Evolutionary conservation across 2,329 filamentous ascomycete genomes (phyloP).

Genomic region (Coniochaeta sp.): DNA sequence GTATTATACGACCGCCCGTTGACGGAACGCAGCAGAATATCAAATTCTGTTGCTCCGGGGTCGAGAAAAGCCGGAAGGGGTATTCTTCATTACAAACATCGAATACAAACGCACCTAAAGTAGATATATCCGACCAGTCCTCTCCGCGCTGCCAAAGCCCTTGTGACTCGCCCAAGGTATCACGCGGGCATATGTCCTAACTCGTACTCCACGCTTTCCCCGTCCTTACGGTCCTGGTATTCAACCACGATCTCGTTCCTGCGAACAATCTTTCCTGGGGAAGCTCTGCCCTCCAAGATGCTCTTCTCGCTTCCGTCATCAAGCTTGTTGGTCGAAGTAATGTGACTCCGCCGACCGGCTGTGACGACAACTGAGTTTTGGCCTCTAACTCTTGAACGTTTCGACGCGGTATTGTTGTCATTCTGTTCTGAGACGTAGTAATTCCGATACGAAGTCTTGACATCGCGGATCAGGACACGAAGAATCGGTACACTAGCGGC

Average conservation of each 20-base stretch:
- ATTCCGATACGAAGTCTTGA: constrained; percentile 3
- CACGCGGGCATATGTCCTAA: background rate
- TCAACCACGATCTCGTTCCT: constrained; percentile 1
- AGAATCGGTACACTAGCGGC: constrained; percentile 22
- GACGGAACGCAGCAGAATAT: too few relatives aligned
- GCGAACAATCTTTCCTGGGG: background rate
- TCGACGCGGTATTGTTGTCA: background rate
- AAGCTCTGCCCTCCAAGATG: background rate
- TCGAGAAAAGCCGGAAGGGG: too few relatives aligned
- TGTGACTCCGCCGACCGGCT: background rate
- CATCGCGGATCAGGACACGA: constrained; percentile 15
- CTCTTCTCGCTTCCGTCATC: constrained; percentile 2
- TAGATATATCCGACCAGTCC: background rate
- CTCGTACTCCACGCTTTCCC: background rate
- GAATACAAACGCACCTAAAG: too few relatives aligned
- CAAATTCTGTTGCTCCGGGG: too few relatives aligned
- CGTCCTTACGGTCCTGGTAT: constrained; percentile 1
- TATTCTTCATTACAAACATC: too few relatives aligned
- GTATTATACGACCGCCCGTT: too few relatives aligned
- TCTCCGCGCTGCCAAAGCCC: background rate
- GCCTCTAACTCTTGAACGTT: background rate
- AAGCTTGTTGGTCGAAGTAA: background rate
- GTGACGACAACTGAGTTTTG: background rate
- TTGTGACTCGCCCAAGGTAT: background rate
- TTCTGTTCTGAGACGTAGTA: constrained; percentile 1